These are phyloP conservation scores for Alloteropsis angusta DNA, from an alignment of 202 grass and related monocot genomes.

Conservation along the genomic window DNA sequence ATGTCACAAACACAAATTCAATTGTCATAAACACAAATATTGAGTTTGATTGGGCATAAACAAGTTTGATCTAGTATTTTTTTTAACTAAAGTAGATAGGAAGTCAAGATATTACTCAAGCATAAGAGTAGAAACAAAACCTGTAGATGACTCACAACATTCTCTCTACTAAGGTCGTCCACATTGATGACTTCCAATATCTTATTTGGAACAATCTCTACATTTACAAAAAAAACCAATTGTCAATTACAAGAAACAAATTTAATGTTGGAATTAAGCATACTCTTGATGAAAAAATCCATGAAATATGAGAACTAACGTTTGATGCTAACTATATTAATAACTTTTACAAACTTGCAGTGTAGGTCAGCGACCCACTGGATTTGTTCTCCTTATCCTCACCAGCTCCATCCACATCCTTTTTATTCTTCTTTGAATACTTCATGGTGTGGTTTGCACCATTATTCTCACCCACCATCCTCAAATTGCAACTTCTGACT, in stretches of 20 bases:
- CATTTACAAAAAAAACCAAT: neutral
- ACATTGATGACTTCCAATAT: slow-evolving; percentile 58
- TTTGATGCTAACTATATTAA: slow-evolving; percentile 44
- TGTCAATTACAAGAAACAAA: neutral
- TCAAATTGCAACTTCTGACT: neutral
- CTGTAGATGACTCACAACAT: slow-evolving; percentile 58
- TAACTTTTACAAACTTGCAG: slow-evolving; percentile 37
- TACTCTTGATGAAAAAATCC: neutral
- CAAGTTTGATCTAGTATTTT: neutral
- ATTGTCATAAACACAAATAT: neutral
- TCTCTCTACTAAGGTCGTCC: slow-evolving; percentile 39
- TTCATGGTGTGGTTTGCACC: neutral
- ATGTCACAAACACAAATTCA: neutral
- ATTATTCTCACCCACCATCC: neutral
- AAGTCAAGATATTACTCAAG: neutral
- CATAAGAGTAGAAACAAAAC: slow-evolving; percentile 24
- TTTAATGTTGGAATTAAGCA: neutral
- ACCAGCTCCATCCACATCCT: neutral
- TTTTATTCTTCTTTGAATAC: slow-evolving; percentile 16
- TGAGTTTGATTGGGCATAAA: neutral
- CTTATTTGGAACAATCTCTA: slow-evolving; percentile 48
- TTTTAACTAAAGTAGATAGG: neutral
- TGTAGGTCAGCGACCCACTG: slow-evolving; percentile 46
- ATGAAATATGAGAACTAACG: slow-evolving; percentile 26
- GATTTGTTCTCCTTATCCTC: slow-evolving; percentile 6